Evolutionary conservation across 2,329 filamentous ascomycete species (phyloP), one percentile per base, ranked within the genome.

Genomic region (Thielaviopsis cerberus): DNA sequence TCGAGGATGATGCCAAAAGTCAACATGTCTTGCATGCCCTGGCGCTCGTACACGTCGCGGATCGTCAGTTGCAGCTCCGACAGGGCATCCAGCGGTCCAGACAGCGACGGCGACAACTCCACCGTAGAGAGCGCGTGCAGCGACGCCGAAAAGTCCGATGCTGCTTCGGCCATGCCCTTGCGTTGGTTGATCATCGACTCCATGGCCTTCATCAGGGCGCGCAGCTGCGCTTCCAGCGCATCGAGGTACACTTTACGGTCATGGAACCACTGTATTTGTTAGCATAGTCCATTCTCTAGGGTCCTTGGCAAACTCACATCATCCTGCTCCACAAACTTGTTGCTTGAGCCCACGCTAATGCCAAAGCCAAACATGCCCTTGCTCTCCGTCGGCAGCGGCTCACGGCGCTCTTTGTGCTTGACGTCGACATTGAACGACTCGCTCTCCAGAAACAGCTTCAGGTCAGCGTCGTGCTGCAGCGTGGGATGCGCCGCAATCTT

Each of bases 1-100:
- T 98, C 92, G 62, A 98, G 90, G 51, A 94, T 94, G 66, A 97
- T 97, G 41, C 92, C 92, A 63, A 98, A 82, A 0, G 92, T 98
- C 55, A 98, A 77, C 30, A 97, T 85, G 67, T 98, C 92, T 69
- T 98, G 92, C 71, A 96, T 89, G 11, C 92, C 92, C 70, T 98
- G 92, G 23, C 92, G 86, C 65, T 96, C 89, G 68, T 98, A 97
- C 1, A 98, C 81, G 66, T 98, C 92, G 60, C 86, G 83, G 64
- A 98, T 95, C 41, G 91, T 90, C 61, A 95, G 77, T 69, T 98
- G 92, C 1, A 98, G 78, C 64, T 96, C 90, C 1, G 91, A 95
- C 10, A 98, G 78, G 22, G 88, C 88, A 64, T 95, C 91, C 6
- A 98, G 76, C 0, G 92, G 92, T 0, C 84, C 86, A 0, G 91